These are phyloP conservation scores for Nemania bipapillata DNA, from an alignment of 2,329 filamentous ascomycete genomes.

Conservation along the genomic window DNA sequence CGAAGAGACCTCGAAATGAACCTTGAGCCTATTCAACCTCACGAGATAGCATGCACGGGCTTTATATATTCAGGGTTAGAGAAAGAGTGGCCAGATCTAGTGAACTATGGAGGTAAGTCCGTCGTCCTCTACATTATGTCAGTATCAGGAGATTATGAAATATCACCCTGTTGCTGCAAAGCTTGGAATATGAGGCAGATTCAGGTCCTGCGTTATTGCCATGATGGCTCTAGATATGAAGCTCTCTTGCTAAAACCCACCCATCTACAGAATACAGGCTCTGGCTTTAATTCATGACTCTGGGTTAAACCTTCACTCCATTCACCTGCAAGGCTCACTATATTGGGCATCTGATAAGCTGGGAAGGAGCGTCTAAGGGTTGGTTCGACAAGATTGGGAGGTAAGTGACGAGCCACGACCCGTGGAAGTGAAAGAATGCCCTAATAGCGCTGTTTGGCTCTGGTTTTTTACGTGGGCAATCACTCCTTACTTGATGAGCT, in stretches of 20 bases:
- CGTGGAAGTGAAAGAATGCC: conserved; percentile 24
- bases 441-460: conserved; percentile 26
- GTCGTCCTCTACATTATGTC: conserved; percentile 25
- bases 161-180: conserved; percentile 24
- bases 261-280: conserved; percentile 16
- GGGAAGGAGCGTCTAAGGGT: conserved; percentile 20
- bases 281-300: conserved; percentile 23
- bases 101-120: conserved; percentile 28
- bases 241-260: conserved; percentile 27
- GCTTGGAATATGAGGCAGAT: conserved; percentile 27
- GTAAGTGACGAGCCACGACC: conserved; percentile 23
- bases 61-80: conserved; percentile 28
- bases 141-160: conserved; percentile 26
- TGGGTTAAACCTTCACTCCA: conserved; percentile 25
- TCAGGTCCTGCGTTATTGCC: conserved; percentile 26
- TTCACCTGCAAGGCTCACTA: conserved; percentile 25
- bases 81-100: conserved; percentile 26
- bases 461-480: conserved; percentile 26
- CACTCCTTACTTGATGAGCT: conserved; percentile 25
- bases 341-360: conserved; percentile 23
- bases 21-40: conserved; percentile 26
- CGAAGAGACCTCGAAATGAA: conserved; percentile 30
- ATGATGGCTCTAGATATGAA: conserved; percentile 27
- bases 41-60: conserved; percentile 28
- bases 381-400: conserved; percentile 29